A percentile compares a stretch with the other conserved stretches of the same genome.
Evolutionary conservation across 2,329 filamentous ascomycete species (phyloP).

Genomic region (Hymenoscyphus infarciens): DNA sequence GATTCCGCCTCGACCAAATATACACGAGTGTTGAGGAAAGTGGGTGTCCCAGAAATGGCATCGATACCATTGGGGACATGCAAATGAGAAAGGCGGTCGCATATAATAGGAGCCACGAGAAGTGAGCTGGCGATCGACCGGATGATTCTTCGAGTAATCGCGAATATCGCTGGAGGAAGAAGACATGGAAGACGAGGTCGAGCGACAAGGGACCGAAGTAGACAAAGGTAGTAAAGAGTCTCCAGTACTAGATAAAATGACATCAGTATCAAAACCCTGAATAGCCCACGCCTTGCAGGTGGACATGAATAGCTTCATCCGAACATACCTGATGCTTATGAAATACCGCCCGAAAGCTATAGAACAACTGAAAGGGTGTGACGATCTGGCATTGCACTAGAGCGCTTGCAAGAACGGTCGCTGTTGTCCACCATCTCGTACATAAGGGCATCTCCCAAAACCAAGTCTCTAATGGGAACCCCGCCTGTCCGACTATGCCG

Average conservation of each 20-base stretch:
- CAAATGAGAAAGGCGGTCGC: constrained; percentile 74
- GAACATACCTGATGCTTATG: constrained; percentile 77
- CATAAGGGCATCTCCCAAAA: constrained; percentile 98
- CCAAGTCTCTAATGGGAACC: constrained; percentile 89
- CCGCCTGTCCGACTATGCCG: constrained; percentile 48
- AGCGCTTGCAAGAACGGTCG: constrained; percentile 80
- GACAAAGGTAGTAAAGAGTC: constrained; percentile 90
- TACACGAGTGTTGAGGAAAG: constrained; percentile 93
- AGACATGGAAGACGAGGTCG: constrained; percentile 95
- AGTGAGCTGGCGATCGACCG: constrained; percentile 86
- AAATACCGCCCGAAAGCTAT: constrained; percentile 90
- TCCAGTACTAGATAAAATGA: constrained; percentile 71
- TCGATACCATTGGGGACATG: constrained; percentile 81
- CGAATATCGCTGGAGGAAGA: constrained; percentile 96
- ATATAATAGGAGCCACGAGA: constrained; percentile 91
- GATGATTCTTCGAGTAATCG: constrained; percentile 92
- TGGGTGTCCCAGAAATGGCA: constrained; percentile 92
- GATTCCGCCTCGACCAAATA: constrained; percentile 95
- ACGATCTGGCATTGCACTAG: constrained; percentile 91
- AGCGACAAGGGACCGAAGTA: constrained; percentile 95
- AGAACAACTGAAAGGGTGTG: constrained; percentile 93
- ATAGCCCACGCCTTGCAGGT: neutral
- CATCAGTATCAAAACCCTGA: constrained; percentile 5
- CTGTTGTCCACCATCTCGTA: constrained; percentile 95
- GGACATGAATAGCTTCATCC: neutral